Evolutionary conservation across 345 rosid species (phyloP), one percentile per base, ranked within the genome.

Genomic region (Chamaenerion angustifolium): DNA sequence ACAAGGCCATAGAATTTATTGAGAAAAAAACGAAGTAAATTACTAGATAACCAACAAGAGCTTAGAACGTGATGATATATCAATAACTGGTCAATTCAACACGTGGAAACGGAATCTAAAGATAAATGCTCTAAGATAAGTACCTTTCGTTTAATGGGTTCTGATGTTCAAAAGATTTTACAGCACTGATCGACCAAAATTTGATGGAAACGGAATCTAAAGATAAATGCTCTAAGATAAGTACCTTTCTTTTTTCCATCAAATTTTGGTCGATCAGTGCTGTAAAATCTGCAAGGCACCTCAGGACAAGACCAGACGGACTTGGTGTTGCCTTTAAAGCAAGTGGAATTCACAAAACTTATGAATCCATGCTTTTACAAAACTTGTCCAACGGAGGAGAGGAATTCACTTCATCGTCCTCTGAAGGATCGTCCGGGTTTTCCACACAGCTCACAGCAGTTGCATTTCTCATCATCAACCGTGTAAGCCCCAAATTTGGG

Each of bases 201-300:
- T n/a, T n/a, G n/a, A n/a, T n/a, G n/a, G n/a, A n/a, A n/a, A n/a
- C n/a, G n/a, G n/a, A n/a, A n/a, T n/a, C n/a, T n/a, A n/a, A n/a
- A n/a, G n/a, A n/a, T n/a, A n/a, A n/a, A n/a, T n/a, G n/a, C n/a
- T n/a, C n/a, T n/a, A n/a, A n/a, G n/a, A n/a, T n/a, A n/a, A n/a
- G n/a, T n/a, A n/a, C n/a, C n/a, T n/a, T n/a, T n/a, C 70, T 88
- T 93, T 75, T 93, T 93, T 35, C 90, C 96, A 68, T 87, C 94
- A 41, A 59, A 55, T 44, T 56, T 75, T 48, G 84, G 68, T 56
- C 63, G 57, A 43, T 92, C 94, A 48, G 46, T 42, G 13, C 76
- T 81, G 72, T 92, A 92, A 66, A 92, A 46, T 88, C 85, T 61
- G 71, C 81, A 58, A 87, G 64, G 64, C 96, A 92, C 57, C 79